Conservation (phyloP, 768 basidiomycete species). For the Epithele typhae region DNA sequence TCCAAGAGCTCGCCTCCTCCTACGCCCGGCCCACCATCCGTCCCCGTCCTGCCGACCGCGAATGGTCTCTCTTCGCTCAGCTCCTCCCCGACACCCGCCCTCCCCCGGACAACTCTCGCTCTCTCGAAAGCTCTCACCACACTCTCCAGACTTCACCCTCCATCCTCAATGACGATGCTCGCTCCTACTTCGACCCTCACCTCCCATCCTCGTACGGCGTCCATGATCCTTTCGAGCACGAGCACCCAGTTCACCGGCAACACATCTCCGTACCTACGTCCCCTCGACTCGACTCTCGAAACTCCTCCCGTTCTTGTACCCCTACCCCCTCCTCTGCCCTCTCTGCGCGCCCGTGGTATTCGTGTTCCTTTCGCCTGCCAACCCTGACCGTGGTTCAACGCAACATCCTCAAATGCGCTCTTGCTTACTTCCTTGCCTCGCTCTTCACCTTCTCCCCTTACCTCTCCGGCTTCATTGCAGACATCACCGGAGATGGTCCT, state of each 20-base stretch:
- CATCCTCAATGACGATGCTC: not conserved
- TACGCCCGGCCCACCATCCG: conserved; percentile 2
- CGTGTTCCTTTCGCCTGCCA: conserved; percentile 21
- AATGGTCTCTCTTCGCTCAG: conserved; percentile 70
- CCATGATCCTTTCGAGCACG: not conserved
- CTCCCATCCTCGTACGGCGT: not conserved
- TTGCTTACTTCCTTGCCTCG: conserved; percentile 87
- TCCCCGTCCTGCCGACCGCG: conserved; percentile 10
- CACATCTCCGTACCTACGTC: too few species aligned
- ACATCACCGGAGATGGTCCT: conserved; percentile 49
- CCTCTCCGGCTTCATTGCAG: conserved; percentile 66
- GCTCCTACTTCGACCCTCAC: conserved; percentile 7
- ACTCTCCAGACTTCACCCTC: not conserved
- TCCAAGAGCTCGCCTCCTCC: conserved; percentile 11
- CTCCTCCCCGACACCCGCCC: conserved; percentile 51
- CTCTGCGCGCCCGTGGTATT: not conserved
- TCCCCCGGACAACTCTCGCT: not conserved
- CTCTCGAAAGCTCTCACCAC: conserved; percentile 1
- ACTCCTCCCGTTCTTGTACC: too few species aligned
- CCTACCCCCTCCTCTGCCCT: not conserved
- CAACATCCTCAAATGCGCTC: conserved; percentile 85
- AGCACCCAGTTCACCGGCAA: not conserved
- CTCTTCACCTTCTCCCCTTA: conserved; percentile 87
- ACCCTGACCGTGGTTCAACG: conserved; percentile 48
- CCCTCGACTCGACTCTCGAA: too few species aligned